These are phyloP conservation scores for Exserohilum turcica DNA, from an alignment of 2,329 filamentous ascomycete genomes.

Conservation along the genomic window DNA sequence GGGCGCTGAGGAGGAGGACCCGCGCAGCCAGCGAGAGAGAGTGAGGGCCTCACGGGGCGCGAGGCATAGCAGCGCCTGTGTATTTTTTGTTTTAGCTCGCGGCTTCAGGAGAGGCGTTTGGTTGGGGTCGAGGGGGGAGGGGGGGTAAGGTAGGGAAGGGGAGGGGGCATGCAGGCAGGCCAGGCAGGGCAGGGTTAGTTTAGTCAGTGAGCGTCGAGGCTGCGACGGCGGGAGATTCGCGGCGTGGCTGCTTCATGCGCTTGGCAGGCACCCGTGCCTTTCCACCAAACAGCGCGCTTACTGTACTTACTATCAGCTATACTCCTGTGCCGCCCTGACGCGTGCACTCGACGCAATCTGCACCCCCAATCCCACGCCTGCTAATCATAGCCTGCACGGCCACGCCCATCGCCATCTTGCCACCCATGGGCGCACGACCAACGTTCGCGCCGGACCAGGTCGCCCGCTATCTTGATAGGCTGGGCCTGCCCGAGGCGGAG, in stretches of 20 bases:
- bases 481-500: conserved; percentile 34
- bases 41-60: conserved; percentile 35
- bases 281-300: conserved; percentile 9
- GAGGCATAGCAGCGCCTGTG: conserved; percentile 3
- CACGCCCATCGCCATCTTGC: not conserved
- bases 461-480: conserved; percentile 43
- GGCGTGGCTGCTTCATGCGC: conserved; percentile 9
- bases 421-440: conserved; percentile 16
- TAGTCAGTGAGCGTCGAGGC: no score
- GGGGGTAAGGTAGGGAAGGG: no score
- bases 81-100: not conserved
- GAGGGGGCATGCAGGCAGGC: no score
- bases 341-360: no score
- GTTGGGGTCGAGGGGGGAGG: no score
- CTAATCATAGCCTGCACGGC: no score
- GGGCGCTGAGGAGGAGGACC: conserved; percentile 29
- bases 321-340: not conserved
- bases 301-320: no score
- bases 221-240: conserved; percentile 6
- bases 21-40: conserved; percentile 32
- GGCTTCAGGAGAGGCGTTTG: conserved; percentile 3
- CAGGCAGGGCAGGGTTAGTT: no score
- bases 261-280: conserved; percentile 16
- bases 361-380: no score
- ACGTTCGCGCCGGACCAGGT: conserved; percentile 37